These are phyloP conservation scores for Vanrija sp. DNA, from an alignment of 1,284 basidiomycete species.

Conservation along the genomic window DNA sequence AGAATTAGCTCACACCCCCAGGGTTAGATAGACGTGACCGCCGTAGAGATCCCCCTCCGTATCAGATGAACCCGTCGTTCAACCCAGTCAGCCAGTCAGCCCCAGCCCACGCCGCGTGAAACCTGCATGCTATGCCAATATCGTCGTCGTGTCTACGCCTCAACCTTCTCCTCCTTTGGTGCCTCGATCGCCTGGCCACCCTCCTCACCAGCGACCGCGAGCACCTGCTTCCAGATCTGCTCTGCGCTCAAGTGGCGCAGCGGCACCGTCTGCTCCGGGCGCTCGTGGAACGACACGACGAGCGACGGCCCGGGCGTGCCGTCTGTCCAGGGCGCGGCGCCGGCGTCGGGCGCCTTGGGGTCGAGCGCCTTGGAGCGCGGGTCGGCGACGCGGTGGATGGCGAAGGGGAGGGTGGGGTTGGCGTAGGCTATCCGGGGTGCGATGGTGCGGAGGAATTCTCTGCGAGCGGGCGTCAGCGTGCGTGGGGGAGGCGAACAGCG, in stretches of 20 bases:
- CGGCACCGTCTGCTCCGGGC: conserved; percentile 14
- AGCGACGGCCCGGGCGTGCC: conserved; percentile 22
- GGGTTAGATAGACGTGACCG: too few relatives aligned
- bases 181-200: background rate
- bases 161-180: background rate
- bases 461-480: conserved; percentile 1
- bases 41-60: too few relatives aligned
- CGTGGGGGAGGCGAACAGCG: background rate
- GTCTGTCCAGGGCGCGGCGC: conserved; percentile 10
- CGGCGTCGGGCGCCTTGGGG: conserved; percentile 20
- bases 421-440: conserved; percentile 40
- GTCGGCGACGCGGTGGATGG: conserved; percentile 27
- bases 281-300: conserved; percentile 20
- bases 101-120: too few relatives aligned
- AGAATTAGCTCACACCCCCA: too few relatives aligned
- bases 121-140: too few relatives aligned
- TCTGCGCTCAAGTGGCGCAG: conserved; percentile 14
- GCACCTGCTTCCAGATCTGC: conserved; percentile 17
- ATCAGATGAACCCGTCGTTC: too few relatives aligned
- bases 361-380: conserved; percentile 24
- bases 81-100: too few relatives aligned
- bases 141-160: background rate
- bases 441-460: conserved; percentile 34
- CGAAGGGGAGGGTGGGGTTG: conserved; percentile 35
- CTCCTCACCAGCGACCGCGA: background rate